These are phyloP conservation scores for Heritiera fomes DNA, from an alignment of 345 rosid species.

Conservation along the genomic window DNA sequence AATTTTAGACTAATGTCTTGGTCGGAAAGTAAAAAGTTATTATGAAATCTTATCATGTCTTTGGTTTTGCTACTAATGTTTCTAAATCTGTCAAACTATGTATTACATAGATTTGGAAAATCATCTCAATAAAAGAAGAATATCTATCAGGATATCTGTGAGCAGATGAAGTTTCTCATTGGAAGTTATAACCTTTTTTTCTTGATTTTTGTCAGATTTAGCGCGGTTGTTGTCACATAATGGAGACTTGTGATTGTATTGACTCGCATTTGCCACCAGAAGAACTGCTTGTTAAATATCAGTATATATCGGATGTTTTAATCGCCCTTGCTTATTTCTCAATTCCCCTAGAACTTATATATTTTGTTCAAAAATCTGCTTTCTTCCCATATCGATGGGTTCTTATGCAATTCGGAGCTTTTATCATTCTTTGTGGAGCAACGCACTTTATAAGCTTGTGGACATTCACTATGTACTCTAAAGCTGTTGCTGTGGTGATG, in stretches of 20 bases:
- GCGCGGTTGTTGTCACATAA: conserved; percentile 26
- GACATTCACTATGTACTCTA: conserved; percentile 80
- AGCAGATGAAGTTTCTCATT: background rate
- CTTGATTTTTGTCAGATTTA: conserved; percentile 25
- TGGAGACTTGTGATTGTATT: conserved; percentile 87
- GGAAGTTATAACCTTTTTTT: background rate
- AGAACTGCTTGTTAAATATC: conserved; percentile 79
- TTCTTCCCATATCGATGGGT: conserved; percentile 98
- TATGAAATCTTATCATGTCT: conserved; percentile 1
- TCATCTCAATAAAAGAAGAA: background rate
- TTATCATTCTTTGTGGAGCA: conserved; percentile 91
- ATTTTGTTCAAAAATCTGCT: conserved; percentile 83
- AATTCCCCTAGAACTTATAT: conserved; percentile 83
- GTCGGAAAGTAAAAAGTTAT: background rate
- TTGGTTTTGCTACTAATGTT: background rate
- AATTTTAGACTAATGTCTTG: background rate
- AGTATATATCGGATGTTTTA: conserved; percentile 84
- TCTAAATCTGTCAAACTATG: background rate
- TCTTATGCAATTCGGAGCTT: conserved; percentile 94
- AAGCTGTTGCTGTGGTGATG: conserved; percentile 82
- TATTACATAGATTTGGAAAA: background rate
- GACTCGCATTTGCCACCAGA: conserved; percentile 75
- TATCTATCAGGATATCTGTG: background rate
- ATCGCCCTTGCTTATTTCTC: conserved; percentile 95
- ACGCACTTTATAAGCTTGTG: conserved; percentile 90